phyloP scores from a whole-genome alignment of 2,329 filamentous ascomycete species.

The Monilinia aucupariae region DNA sequence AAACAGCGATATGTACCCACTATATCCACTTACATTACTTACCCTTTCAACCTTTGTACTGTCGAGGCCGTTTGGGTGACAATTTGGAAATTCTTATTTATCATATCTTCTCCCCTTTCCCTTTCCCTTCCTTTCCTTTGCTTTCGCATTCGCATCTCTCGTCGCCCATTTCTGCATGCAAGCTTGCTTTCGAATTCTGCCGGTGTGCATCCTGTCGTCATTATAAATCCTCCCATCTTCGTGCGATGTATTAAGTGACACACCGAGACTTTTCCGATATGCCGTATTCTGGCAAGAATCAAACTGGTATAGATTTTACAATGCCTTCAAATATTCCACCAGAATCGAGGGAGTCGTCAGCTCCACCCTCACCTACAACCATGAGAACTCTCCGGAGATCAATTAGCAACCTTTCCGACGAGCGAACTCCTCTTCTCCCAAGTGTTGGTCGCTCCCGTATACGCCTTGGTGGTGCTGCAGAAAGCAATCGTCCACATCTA shows the following conservation, averaged over 20 bases:
- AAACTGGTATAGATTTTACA: conserved; percentile 4
- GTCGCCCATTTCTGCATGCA: not conserved
- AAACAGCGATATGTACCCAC: too few species aligned
- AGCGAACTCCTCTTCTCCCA: conserved; percentile 30
- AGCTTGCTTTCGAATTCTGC: not conserved
- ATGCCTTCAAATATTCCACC: conserved; percentile 14
- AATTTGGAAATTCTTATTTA: not conserved
- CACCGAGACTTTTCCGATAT: conserved; percentile 15
- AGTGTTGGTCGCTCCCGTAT: conserved; percentile 30
- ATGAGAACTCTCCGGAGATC: conserved; percentile 15
- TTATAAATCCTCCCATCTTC: not conserved
- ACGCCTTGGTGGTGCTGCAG: conserved; percentile 24
- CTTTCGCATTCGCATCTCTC: not conserved
- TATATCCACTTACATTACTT: too few species aligned
- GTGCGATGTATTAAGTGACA: conserved; percentile 16
- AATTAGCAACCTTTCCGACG: conserved; percentile 23
- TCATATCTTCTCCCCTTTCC: not conserved
- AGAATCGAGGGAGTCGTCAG: conserved; percentile 13
- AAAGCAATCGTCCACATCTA: conserved; percentile 23
- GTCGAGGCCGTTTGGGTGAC: not conserved
- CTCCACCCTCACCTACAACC: conserved; percentile 15
- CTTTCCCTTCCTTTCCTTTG: not conserved
- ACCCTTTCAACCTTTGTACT: too few species aligned
- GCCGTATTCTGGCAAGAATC: conserved; percentile 11
- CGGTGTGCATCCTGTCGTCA: not conserved